Evolutionary conservation across 257 asterid species (phyloP), one percentile per base, ranked within the genome.

Genomic region (Solanum pennellii): DNA sequence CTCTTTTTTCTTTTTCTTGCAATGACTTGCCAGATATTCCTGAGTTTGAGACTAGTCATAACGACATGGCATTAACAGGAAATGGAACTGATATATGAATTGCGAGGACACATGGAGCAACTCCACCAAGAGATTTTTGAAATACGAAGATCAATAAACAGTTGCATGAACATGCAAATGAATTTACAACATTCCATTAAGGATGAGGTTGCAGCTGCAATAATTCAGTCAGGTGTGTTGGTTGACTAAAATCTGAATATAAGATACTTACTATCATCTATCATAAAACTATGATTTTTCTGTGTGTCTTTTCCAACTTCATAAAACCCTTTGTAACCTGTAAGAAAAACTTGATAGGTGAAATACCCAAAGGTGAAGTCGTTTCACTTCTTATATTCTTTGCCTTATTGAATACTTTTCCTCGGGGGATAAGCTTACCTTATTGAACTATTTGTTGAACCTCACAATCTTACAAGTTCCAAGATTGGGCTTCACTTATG

Each of bases 71-170:
- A 14, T 69, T 87, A 31, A 84, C 94, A 96, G 99, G 98, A 94
- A 90, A 91, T 95, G 95, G 98, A 95, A 83, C 89, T 95, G 88
- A 92, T 96, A 75, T 92, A 91, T 89, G 95, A 96, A 84, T 85
- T 96, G 92, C 94, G 94, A 90, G 93, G 95, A 86, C 96, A 95
- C 35, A 95, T 96, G 96, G 98, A 93, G 90, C 94, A 92, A 85
- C 93, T 96, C 83, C 97, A 91, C 77, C 93, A 89, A 88, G 99
- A 95, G 91, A 91, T 96, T 87, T 89, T 95, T 10, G 95, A 94
- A 88, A 89, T 96, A 68, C 91, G 96, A 82, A 94, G 91, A 88
- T 92, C 98, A n/a, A 90, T 96, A 31, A 94, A 90, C 83, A 90
- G 94, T 82, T 95, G 98, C 91, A 89, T 94, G 86, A 92, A 92